Evolutionary conservation across 192 early-diverging fungal genomes (phyloP).

Genomic region (Entomortierella chlamydospora): DNA sequence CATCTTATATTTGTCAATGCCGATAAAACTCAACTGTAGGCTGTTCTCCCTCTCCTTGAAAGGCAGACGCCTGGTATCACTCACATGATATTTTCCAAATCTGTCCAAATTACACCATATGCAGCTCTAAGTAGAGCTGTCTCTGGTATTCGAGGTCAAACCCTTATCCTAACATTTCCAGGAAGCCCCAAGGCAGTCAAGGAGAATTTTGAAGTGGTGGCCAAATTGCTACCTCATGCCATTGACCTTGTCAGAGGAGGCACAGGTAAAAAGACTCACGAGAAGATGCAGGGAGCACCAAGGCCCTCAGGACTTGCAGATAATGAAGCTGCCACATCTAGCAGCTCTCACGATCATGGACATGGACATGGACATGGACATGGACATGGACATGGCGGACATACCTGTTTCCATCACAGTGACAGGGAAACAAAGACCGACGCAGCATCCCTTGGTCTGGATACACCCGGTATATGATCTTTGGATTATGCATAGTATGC

Average conservation of each 20-base stretch:
- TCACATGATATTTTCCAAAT: slow-evolving; percentile 79
- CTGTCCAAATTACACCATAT: slow-evolving; percentile 86
- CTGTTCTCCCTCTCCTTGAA: slow-evolving; percentile 78
- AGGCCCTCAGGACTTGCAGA: slow-evolving; percentile 21
- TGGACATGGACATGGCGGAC: slow-evolving; percentile 51
- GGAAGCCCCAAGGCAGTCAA: slow-evolving; percentile 88
- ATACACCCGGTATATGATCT: slow-evolving; percentile 38
- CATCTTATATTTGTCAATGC: too few species aligned
- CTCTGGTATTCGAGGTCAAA: slow-evolving; percentile 67
- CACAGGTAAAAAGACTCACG: slow-evolving; percentile 68
- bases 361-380: slow-evolving; percentile 58
- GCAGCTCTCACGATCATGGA: slow-evolving; percentile 51
- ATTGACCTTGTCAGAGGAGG: slow-evolving; percentile 74
- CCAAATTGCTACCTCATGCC: slow-evolving; percentile 85
- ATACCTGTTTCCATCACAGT: slow-evolving; percentile 43
- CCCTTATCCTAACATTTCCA: slow-evolving; percentile 87
- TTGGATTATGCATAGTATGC: too few species aligned
- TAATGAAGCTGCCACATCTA: neutral
- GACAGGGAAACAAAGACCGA: slow-evolving; percentile 35
- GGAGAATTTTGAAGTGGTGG: slow-evolving; percentile 85
- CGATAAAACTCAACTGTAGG: slow-evolving; percentile 50
- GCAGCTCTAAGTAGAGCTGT: slow-evolving; percentile 89
- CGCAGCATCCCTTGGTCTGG: slow-evolving; percentile 35
- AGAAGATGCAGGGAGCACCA: slow-evolving; percentile 55
- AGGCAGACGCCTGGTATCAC: slow-evolving; percentile 80